Base-by-base conservation (phyloP, 192 early-diverging fungal genomes). In the Chytriomyces sp. region DNA sequence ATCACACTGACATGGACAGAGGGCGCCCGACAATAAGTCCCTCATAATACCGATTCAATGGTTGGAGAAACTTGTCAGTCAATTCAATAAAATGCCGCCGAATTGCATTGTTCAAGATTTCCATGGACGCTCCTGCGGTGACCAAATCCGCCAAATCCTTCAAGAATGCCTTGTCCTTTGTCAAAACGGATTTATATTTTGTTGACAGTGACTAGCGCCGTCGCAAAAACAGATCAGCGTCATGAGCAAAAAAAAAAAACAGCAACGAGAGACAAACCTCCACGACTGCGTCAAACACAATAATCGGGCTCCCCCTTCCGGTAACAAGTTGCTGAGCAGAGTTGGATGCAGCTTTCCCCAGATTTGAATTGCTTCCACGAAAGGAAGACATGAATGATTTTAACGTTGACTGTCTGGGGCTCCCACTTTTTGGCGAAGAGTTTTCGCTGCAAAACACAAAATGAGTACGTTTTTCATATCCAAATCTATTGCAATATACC, bases 51-150 rank as follows among this genome's bases (percentile, higher is more conserved):
- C 94, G 90, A 77, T 98, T 94, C 65, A 99, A 83, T 13, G 97
- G 97, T 44, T 93, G 94, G 74, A 99, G 81, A 76, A 99, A 97
- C 84, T 93, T 89, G 76, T 96, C 95, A 0, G 96, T 96, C 57
- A 99, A 81, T 61, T 97, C 96, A 20, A 93, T 88, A 88, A 98
- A 98, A 80, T 99, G 91, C 62, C 95, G 85, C 35, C 97, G 86
- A 50, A 99, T 82, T 78, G 92, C 91, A 82, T 99, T 99, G 86
- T 99, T 94, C 53, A 98, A 87, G 83, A 92, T 49, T 85, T 90
- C 70, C 11, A 44, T 50, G n/a, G 92, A 87, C 64, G 88, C 88
- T 48, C 94, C 91, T 18, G 91, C 89, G 69, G 91, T 91, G 23
- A 91, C 89, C 45, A 95, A 77, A 69, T 91, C 87, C 24, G 62